Evolutionary conservation across 257 asterid genomes (phyloP), one percentile per base, ranked within the genome.

Genomic region (Pogostemon cablin): DNA sequence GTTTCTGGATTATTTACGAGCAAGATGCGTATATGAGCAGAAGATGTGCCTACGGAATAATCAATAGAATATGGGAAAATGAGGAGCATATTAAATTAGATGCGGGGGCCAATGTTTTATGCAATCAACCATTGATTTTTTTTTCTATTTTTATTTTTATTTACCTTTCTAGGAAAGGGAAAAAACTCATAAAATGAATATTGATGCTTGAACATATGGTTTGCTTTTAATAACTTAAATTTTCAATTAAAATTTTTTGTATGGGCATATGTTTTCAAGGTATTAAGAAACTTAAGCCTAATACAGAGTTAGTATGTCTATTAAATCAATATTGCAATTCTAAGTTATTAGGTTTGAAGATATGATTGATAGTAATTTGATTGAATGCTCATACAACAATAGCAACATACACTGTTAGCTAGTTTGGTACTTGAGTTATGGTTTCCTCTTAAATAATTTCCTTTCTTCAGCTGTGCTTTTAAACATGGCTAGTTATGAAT

Each of bases 401-500:
- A 66, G 52, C 37, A 75, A 20, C 53, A 12, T 37, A 10, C 32
- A 44, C 72, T 44, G 7, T 66, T 52, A 59, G 75, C 52, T 50
- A 58, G 46, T 49, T 42, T 50, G 53, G 44, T 61, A 37, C 32
- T 61, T 72, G 15, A 25, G 47, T 42, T 20, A 34, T 67, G 38
- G 34, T 32, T 75, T 50, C 38, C 65, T 46, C 49, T 53, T 11
- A 43, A 12, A 50, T 43, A 6, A 10, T 67, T 65, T 44, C 17
- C 37, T 68, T 56, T 67, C 50, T 58, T 39, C 47, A 20, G 46
- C 46, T 17, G 53, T 59, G 50, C 60, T 53, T 75, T 39, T 37
- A 42, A 69, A 8, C 42, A 32, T 72, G 62, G 38, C 46, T 25
- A 76, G 61, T 60, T 62, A 48, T 58, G 80, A 59, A 37, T 69